phyloP scores from a whole-genome alignment of 257 asterid species.

The Forsythia viridissima region DNA sequence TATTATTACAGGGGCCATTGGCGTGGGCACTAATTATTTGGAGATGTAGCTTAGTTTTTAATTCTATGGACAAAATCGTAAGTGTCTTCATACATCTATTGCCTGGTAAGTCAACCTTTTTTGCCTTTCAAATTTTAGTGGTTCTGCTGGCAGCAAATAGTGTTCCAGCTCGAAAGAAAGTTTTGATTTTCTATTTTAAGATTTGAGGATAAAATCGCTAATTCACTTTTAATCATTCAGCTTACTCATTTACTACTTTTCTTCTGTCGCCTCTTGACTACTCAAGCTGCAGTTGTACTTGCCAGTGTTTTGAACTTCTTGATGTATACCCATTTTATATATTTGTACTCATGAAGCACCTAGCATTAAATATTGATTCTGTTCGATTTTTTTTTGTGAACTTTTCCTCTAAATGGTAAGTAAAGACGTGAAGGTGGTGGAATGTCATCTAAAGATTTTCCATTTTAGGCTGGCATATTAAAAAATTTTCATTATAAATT shows the following conservation, averaged over 20 bases:
- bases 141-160: neutral
- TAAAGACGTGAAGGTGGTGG: neutral
- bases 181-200: neutral
- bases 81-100: conserved; percentile 96
- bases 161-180: neutral
- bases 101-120: conserved; percentile 66
- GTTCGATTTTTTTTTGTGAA: neutral
- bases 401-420: neutral
- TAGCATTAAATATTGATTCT: neutral
- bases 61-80: conserved; percentile 91
- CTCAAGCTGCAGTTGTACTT: neutral
- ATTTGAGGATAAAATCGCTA: neutral
- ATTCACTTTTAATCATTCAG: neutral
- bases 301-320: neutral
- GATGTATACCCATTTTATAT: too few species aligned
- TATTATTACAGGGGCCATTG: conserved; percentile 81
- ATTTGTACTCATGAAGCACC: neutral
- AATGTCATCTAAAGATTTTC: neutral
- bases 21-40: conserved; percentile 98
- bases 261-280: neutral
- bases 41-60: conserved; percentile 96
- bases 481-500: too few species aligned
- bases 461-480: neutral
- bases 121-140: conserved; percentile 15
- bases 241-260: neutral